Conservation (phyloP, 2,329 filamentous ascomycete genomes). For the Colletotrichum godetiae region DNA sequence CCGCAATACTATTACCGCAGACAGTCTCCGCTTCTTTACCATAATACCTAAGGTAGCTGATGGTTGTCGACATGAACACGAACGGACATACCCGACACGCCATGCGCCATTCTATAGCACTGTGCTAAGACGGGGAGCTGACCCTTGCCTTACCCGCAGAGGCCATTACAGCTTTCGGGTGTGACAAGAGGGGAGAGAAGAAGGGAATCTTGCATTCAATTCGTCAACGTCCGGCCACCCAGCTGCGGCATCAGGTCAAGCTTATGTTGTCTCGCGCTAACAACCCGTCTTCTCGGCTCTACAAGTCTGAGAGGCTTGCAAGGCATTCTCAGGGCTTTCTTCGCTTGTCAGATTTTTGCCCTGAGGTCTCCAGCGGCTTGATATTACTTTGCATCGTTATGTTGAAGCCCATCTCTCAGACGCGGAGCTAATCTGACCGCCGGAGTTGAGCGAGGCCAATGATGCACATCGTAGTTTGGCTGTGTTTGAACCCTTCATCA, state of each 20-base stretch:
- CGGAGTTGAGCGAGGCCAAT: constrained; percentile 23
- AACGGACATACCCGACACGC: not conserved
- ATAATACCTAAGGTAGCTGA: not conserved
- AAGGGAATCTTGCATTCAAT: constrained; percentile 3
- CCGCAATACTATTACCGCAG: constrained; percentile 15
- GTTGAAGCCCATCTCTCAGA: not conserved
- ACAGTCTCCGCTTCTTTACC: constrained; percentile 9
- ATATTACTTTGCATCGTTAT: not conserved
- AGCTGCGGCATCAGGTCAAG: constrained; percentile 15
- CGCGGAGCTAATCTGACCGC: constrained; percentile 2
- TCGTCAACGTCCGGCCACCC: constrained; percentile 6
- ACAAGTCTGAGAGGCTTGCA: not conserved
- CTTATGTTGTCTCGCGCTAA: constrained; percentile 13
- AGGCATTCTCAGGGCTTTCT: not conserved
- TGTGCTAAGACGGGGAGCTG: not conserved
- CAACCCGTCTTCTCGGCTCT: not conserved
- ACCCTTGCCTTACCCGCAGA: not conserved
- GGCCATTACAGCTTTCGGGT: not conserved
- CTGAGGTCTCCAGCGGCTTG: not conserved
- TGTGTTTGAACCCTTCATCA: not conserved
- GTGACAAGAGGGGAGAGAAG: not conserved
- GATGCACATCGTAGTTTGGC: not conserved
- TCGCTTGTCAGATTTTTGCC: not conserved
- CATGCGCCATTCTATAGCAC: constrained; percentile 2
- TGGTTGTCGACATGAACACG: not conserved